phyloP scores from a whole-genome alignment of 164 flowering plant species.

The Aristolochia fimbriata region DNA sequence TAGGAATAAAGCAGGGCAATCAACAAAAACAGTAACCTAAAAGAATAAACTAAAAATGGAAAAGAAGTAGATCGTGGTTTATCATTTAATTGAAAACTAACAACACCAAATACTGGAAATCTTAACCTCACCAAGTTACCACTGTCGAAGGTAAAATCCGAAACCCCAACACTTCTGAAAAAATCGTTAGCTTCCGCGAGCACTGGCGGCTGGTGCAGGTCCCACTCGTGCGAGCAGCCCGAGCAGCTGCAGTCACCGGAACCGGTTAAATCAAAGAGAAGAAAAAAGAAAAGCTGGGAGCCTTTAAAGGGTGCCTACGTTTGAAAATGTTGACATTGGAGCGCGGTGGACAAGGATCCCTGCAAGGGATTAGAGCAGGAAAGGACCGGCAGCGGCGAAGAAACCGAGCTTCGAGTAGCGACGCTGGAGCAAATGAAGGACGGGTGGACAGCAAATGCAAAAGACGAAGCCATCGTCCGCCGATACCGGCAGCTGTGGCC shows the following conservation, averaged over 20 bases:
- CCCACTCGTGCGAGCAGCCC: conserved; percentile 70
- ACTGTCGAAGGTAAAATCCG: conserved; percentile 55
- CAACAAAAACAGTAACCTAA: too few relatives aligned
- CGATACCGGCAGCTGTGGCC: too few relatives aligned
- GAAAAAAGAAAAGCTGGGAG: not conserved
- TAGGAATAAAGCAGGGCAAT: too few relatives aligned
- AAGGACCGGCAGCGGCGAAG: conserved; percentile 11
- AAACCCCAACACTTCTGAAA: conserved; percentile 48
- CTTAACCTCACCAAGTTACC: conserved; percentile 46
- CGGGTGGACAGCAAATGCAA: not conserved
- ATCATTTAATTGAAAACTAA: not conserved
- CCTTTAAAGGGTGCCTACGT: conserved; percentile 32
- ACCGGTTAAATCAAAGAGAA: not conserved
- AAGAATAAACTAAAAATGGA: too few relatives aligned
- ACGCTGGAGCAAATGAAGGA: conserved; percentile 1
- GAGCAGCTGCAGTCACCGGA: conserved; percentile 52
- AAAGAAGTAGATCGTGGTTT: not conserved
- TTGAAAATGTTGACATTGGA: conserved; percentile 79
- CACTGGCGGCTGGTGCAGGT: conserved; percentile 61
- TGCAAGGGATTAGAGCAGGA: conserved; percentile 14
- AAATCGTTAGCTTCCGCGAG: conserved; percentile 51
- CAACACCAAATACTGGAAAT: not conserved
- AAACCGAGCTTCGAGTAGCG: conserved; percentile 3
- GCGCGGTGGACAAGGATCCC: conserved; percentile 43
- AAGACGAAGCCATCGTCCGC: conserved; percentile 1